Evolutionary conservation across 2,329 filamentous ascomycete species (phyloP), one percentile per base, ranked within the genome.

Genomic region (Hymenoscyphus scutula): DNA sequence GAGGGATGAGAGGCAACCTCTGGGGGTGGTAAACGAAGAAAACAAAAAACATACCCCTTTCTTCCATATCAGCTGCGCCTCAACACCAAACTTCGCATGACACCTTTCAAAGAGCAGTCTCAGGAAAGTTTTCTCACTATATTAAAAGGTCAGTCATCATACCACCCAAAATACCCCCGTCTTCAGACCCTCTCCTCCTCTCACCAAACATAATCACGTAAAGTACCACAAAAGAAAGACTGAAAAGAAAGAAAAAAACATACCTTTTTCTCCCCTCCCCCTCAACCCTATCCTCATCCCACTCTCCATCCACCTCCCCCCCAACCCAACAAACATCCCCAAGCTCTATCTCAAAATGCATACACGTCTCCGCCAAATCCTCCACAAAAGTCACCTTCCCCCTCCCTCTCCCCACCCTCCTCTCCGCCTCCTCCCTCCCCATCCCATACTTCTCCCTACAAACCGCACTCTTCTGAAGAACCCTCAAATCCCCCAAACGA

Each of bases 31-130:
- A 11, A 34, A 13, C 3, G 13, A 17, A 5, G 34, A 37, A 37
- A 37, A 15, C 5, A 37, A 37, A 37, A 11, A 37, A 37, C 34
- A 4, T 13, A 37, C 34, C 34, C 11, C 34, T 5, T 37, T 37
- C 11, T 37, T 37, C 34, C 34, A 37, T 15, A 37, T 15, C 34
- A 37, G 15, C 13, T 37, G 34, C 13, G 17, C 13, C 34, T 37
- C 34, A 37, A 17, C 13, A 3, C 34, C 34, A 37, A 37, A 37
- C 34, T 15, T 56, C 27, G 23, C 37, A 62, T 62, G 30, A 38
- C 61, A 62, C 53, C 56, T 57, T 34, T 62, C 60, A 55, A 62
- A 55, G 5, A n/a, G 11, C 37, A 48, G 8, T 17, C 60, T 58
- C 53, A 45, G 5, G n/a, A 37, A 37, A 27, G 29, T 19, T 27